Base-by-base conservation (phyloP, 202 grass and related monocot species). In the Bolboschoenoplectus hybrid region DNA sequence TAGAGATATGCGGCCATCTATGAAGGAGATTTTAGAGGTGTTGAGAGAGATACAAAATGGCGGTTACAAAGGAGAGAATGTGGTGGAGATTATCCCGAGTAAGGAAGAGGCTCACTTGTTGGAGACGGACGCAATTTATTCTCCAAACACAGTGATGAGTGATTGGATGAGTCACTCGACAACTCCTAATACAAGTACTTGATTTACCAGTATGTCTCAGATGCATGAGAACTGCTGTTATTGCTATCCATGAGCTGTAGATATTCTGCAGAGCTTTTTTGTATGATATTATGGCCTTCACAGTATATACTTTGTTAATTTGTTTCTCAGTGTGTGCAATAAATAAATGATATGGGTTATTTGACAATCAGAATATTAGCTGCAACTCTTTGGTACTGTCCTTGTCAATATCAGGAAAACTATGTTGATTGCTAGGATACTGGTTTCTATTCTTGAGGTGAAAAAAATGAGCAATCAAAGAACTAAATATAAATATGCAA, bases 11-110 rank as follows among this genome's bases (percentile, higher is more conserved):
- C 66, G 96, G 46, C 96, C 93, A 0, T 46, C 83, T 11, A 92
- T 98, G 20, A 98, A 90, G 87, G 90, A 98, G 86, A 90, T 94
- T 49, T 85, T 92, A 66, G 93, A 92, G 56, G 13, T 55, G 7
- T 64, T 98, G 57, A 89, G 45, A 44, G 77, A 85, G 52, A 92
- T 97, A 84, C 88, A 87, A 72, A 87, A 89, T 26, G 89, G 87
- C 6, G 64, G 69, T 38, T 83, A 86, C 7, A 71, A 43, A 0
- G 26, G 6, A 0, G 88, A 88, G 0, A 87, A 45, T 9, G 40
- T 83, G 80, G 66, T 39, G 9, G 83, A 57, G 77, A 66, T 84
- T 4, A 47, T 51, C 0, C 85, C 82, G 61, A 85, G 61, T 2
- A 91, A 80, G 80, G 92, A 94, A 55, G 91, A 91, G 0, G 2